These are phyloP conservation scores for Phytopythium chamaehyphon DNA, from an alignment of 352 stramenopile species.

Conservation along the genomic window DNA sequence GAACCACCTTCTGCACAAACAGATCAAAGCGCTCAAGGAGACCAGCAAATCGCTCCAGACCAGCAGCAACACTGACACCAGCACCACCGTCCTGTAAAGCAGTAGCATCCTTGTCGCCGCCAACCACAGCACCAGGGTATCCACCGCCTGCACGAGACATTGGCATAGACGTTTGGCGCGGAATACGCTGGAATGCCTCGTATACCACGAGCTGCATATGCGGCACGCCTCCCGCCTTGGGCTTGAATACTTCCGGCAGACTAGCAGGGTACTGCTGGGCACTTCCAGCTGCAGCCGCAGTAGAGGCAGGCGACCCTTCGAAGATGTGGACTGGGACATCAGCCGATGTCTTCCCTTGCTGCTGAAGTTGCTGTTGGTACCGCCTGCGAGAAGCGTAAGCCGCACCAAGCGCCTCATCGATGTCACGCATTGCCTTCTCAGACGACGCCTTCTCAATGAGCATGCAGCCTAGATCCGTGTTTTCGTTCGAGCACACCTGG, in stretches of 20 bases:
- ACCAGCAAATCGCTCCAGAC: constrained; percentile 77
- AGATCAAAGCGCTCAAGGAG: constrained; percentile 86
- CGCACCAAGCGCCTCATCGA: constrained; percentile 93
- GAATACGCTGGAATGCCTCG: constrained; percentile 96
- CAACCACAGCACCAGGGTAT: constrained; percentile 14
- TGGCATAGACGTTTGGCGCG: constrained; percentile 88
- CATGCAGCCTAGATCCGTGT: constrained; percentile 98
- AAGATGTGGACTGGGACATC: constrained; percentile 70
- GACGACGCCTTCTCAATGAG: constrained; percentile 99
- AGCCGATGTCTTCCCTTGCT: constrained; percentile 68
- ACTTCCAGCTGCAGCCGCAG: constrained; percentile 20
- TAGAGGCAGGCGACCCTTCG: constrained; percentile 42
- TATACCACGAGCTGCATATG: constrained; percentile 96
- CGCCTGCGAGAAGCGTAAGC: constrained; percentile 83
- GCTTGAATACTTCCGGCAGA: constrained; percentile 94
- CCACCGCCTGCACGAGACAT: constrained; percentile 46
- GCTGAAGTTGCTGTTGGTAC: constrained; percentile 79
- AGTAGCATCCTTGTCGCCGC: constrained; percentile 35
- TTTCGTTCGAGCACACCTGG: constrained; percentile 96
- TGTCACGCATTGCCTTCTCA: constrained; percentile 97
- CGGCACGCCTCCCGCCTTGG: constrained; percentile 90
- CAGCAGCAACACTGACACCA: constrained; percentile 64
- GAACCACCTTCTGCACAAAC: constrained; percentile 84
- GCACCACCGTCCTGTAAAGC: constrained; percentile 19
- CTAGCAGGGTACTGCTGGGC: constrained; percentile 60